phyloP scores from a whole-genome alignment of 192 early-diverging fungal genomes.

The Coemansia sp. region DNA sequence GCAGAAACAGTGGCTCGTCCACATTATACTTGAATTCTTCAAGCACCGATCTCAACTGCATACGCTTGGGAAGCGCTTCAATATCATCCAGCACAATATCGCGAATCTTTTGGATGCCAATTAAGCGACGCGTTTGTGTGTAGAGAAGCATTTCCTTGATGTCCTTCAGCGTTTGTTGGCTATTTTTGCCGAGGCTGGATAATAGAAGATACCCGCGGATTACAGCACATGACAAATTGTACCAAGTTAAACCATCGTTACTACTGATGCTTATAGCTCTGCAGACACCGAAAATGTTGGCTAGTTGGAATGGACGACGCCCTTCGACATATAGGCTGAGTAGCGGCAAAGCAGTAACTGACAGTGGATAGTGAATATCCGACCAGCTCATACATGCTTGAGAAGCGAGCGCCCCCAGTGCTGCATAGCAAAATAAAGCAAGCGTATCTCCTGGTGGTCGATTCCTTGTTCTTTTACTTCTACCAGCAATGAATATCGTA shows the following conservation, averaged over 20 bases:
- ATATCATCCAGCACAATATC: conserved; percentile 22
- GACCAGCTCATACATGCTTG: too few species aligned
- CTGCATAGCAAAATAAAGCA: background rate
- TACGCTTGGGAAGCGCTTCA: conserved; percentile 22
- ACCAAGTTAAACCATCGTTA: too few species aligned
- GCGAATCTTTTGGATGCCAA: conserved; percentile 19
- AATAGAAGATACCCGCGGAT: conserved; percentile 9
- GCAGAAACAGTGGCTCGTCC: conserved; percentile 32
- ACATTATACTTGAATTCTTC: conserved; percentile 34
- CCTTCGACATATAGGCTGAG: too few species aligned
- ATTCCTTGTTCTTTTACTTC: background rate
- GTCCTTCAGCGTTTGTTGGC: background rate
- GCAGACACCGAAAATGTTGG: too few species aligned
- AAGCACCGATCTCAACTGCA: conserved; percentile 5
- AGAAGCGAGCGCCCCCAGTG: background rate
- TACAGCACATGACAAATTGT: too few species aligned
- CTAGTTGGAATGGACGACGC: too few species aligned
- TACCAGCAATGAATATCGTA: background rate
- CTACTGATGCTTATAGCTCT: too few species aligned
- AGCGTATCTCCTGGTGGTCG: background rate
- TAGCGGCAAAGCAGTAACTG: too few species aligned
- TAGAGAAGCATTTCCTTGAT: conserved; percentile 9
- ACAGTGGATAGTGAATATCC: too few species aligned
- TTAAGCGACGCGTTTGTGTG: conserved; percentile 22
- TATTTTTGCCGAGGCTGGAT: conserved; percentile 9